Evolutionary conservation across 805 yeast species (phyloP).

Genomic region (Metschnikowia gruessii): DNA sequence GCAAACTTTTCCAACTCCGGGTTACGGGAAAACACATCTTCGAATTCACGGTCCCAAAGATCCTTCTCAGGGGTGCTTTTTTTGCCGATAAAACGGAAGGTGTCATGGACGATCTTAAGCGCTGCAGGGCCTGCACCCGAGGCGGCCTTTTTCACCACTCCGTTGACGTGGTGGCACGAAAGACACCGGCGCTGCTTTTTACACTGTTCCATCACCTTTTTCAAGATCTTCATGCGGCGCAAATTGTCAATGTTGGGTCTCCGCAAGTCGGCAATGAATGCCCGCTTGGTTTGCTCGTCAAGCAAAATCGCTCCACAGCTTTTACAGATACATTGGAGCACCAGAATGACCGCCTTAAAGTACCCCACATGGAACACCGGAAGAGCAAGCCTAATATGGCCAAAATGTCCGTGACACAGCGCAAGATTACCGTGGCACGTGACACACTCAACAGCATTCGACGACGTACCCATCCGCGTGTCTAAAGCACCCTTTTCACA

Average conservation of each 20-base stretch:
- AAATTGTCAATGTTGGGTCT: conserved; percentile 87
- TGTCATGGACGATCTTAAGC: conserved; percentile 90
- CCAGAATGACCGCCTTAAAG: conserved; percentile 85
- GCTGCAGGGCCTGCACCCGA: conserved; percentile 92
- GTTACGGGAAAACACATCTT: conserved; percentile 64
- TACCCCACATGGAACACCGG: conserved; percentile 98
- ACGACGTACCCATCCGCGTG: conserved; percentile 89
- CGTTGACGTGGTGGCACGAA: conserved; percentile 83
- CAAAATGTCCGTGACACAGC: conserved; percentile 97
- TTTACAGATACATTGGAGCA: conserved; percentile 88
- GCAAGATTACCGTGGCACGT: conserved; percentile 93
- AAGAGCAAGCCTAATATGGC: conserved; percentile 86
- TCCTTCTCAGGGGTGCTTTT: conserved; percentile 79
- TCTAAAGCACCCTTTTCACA: conserved; percentile 86
- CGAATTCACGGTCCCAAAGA: conserved; percentile 85
- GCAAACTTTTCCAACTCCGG: conserved; percentile 89
- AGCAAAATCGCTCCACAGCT: conserved; percentile 76
- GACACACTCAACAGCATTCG: conserved; percentile 77
- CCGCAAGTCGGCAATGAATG: conserved; percentile 73
- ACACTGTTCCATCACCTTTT: conserved; percentile 84
- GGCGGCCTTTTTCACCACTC: conserved; percentile 96
- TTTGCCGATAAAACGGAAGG: conserved; percentile 94
- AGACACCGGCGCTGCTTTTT: conserved; percentile 92
- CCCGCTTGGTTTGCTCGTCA: conserved; percentile 67
- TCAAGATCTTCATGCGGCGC: conserved; percentile 85